Evolutionary conservation across 306 rosid species (phyloP), one percentile per base, ranked within the genome.

Genomic region (Rubus parviflorus): DNA sequence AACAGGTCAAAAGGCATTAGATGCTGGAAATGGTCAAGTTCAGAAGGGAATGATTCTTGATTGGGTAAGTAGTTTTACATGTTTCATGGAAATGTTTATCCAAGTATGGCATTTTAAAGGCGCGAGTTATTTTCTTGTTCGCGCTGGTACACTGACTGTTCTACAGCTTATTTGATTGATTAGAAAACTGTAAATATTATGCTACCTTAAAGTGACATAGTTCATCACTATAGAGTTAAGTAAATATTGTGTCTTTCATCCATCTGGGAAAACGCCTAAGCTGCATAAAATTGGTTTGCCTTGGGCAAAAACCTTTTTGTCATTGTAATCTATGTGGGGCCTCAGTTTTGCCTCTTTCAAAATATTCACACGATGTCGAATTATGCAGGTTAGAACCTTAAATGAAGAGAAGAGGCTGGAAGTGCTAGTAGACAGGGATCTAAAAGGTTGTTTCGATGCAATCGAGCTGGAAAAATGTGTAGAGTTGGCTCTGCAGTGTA

Each of bases 11-110:
- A 95, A 89, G 77, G 96, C 99, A 6, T 73, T 90, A 43, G 92
- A 92, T 88, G 97, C 97, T 68, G 96, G 96, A 71, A 90, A 90
- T 70, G 97, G 90, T 76, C 97, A 87, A 66, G 89, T 92, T 78
- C 97, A 88, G 83, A 92, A 92, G 85, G 97, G 99, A 86, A 90
- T 90, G 97, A 92, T 95, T 77, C 94, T 95, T 71, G 99, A 95
- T 75, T 92, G 93, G 99, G 99, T 92, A 72, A 64, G 77, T 78
- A 17, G 64, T 54, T 74, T 51, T 68, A 54, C 56, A 74, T 73
- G 47, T 72, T 30, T 57, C 17, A 42, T 45, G 71, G 14, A 68
- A 60, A 74, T 41, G 37, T 11, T 66, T 13, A 61, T 30, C 4
- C 4, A 25, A 6, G 45, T 35, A 11, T 63, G 46, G 20, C 22